Percentiles rank a stretch among this genome's conserved stretches.
phyloP scores from a whole-genome alignment of 2,329 filamentous ascomycete species.

The Aureobasidium lini region DNA sequence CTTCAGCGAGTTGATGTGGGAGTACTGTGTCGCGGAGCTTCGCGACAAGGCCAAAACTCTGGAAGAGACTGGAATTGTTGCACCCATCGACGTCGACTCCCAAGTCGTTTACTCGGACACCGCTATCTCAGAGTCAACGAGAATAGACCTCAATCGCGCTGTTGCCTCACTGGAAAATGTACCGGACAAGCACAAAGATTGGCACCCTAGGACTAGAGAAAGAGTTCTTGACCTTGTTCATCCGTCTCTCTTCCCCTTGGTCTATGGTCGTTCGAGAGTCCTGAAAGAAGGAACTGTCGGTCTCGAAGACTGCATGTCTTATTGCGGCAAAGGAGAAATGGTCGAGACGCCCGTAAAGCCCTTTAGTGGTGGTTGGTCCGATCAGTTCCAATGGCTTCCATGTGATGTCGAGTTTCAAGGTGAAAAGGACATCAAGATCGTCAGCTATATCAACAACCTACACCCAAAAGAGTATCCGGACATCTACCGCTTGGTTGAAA shows the following conservation, averaged over 20 bases:
- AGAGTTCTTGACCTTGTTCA: slow-evolving; percentile 57
- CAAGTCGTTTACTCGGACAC: slow-evolving; percentile 49
- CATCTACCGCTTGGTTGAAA: slow-evolving; percentile 22
- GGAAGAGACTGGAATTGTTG: slow-evolving; percentile 34
- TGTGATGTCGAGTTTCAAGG: slow-evolving; percentile 20
- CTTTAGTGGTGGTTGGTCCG: slow-evolving; percentile 13
- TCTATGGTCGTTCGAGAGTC: slow-evolving; percentile 44
- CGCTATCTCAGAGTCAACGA: slow-evolving; percentile 33
- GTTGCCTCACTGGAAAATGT: slow-evolving; percentile 45
- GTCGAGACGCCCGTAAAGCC: slow-evolving; percentile 3
- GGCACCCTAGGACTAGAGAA: slow-evolving; percentile 51
- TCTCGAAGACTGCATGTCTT: slow-evolving; percentile 25
- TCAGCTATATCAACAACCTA: slow-evolving; percentile 28
- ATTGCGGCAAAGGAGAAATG: slow-evolving; percentile 23
- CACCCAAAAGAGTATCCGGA: slow-evolving; percentile 19
- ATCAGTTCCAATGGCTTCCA: slow-evolving; percentile 25
- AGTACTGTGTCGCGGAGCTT: slow-evolving; percentile 38
- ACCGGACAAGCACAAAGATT: slow-evolving; percentile 47
- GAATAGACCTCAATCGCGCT: slow-evolving; percentile 36
- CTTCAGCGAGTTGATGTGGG: slow-evolving; percentile 1
- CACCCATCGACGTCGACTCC: slow-evolving; percentile 37
- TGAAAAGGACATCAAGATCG: slow-evolving; percentile 17
- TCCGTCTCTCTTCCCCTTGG: slow-evolving; percentile 55
- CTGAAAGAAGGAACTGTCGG: slow-evolving; percentile 28
- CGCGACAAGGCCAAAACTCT: slow-evolving; percentile 43